phyloP scores from a whole-genome alignment of 2,329 filamentous ascomycete species.

The Dactylonectria macrodidyma region DNA sequence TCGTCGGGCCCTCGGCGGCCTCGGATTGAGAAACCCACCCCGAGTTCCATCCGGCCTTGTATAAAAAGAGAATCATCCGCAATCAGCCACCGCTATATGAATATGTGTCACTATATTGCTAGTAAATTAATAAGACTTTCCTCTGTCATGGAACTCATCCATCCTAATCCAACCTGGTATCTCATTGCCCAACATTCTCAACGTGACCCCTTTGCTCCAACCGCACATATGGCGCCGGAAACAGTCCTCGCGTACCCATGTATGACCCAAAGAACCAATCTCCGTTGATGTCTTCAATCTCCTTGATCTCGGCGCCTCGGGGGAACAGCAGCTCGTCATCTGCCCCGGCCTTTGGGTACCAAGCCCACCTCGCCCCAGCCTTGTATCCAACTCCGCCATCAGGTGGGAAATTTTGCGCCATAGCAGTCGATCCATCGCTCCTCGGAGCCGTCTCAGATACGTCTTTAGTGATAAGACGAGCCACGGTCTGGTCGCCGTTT shows the following conservation, averaged over 20 bases:
- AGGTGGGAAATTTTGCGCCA: slow-evolving; percentile 72
- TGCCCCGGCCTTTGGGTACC: slow-evolving; percentile 77
- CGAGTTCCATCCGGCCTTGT: slow-evolving; percentile 41
- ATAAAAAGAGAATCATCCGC: not conserved
- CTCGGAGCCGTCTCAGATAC: slow-evolving; percentile 62
- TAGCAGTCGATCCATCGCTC: slow-evolving; percentile 45
- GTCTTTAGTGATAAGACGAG: slow-evolving; percentile 66
- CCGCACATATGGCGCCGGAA: slow-evolving; percentile 83
- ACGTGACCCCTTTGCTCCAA: slow-evolving; percentile 53
- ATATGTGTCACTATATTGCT: not conserved
- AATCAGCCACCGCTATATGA: not conserved
- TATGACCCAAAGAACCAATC: slow-evolving; percentile 94
- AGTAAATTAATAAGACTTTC: slow-evolving; percentile 18
- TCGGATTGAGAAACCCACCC: slow-evolving; percentile 32
- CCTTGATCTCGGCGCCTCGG: slow-evolving; percentile 83
- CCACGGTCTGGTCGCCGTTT: slow-evolving; percentile 55
- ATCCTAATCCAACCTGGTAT: slow-evolving; percentile 21
- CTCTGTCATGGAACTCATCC: slow-evolving; percentile 10
- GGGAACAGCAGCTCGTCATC: slow-evolving; percentile 89
- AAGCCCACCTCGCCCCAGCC: slow-evolving; percentile 80
- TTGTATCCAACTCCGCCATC: slow-evolving; percentile 80
- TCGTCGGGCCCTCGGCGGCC: slow-evolving; percentile 42
- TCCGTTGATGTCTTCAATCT: slow-evolving; percentile 89
- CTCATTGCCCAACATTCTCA: slow-evolving; percentile 12
- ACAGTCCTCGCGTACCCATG: slow-evolving; percentile 83